These are phyloP conservation scores for Coemansia sp. DNA, from an alignment of 192 early-diverging fungal genomes.

Conservation along the genomic window DNA sequence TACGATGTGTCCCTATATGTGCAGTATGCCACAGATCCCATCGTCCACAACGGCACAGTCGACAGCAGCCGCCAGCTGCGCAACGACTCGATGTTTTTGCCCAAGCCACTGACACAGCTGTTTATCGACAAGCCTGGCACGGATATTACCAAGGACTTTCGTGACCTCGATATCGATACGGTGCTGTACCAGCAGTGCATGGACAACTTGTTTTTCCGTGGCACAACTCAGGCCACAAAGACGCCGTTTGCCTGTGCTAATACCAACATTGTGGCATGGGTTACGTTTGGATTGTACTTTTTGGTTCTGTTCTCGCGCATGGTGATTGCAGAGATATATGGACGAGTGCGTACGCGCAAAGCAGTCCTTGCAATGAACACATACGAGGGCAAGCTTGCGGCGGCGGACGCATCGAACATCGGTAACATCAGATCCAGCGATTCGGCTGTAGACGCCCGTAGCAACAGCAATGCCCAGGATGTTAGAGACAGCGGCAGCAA, in stretches of 20 bases:
- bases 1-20: slow-evolving; percentile 47
- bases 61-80: slow-evolving; percentile 28
- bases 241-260: slow-evolving; percentile 54
- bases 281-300: slow-evolving; percentile 50
- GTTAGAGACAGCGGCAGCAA: not conserved
- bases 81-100: slow-evolving; percentile 35
- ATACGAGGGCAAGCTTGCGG: slow-evolving; percentile 5
- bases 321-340: slow-evolving; percentile 37
- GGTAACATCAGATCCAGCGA: not conserved
- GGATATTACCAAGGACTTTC: slow-evolving; percentile 31
- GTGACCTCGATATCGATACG: slow-evolving; percentile 18
- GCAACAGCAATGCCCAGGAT: not conserved
- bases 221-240: slow-evolving; percentile 37
- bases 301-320: slow-evolving; percentile 39
- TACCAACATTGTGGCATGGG: slow-evolving; percentile 53
- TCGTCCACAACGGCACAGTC: slow-evolving; percentile 38
- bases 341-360: slow-evolving; percentile 30
- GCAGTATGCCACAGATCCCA: slow-evolving; percentile 26
- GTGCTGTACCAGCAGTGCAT: slow-evolving; percentile 46
- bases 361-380: slow-evolving; percentile 17
- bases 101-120: slow-evolving; percentile 30
- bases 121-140: slow-evolving; percentile 36
- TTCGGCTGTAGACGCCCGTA: not conserved
- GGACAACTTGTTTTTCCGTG: slow-evolving; percentile 37
- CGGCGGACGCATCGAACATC: not conserved